phyloP scores from a whole-genome alignment of 2,329 filamentous ascomycete genomes.

The Colletotrichum australisinense region DNA sequence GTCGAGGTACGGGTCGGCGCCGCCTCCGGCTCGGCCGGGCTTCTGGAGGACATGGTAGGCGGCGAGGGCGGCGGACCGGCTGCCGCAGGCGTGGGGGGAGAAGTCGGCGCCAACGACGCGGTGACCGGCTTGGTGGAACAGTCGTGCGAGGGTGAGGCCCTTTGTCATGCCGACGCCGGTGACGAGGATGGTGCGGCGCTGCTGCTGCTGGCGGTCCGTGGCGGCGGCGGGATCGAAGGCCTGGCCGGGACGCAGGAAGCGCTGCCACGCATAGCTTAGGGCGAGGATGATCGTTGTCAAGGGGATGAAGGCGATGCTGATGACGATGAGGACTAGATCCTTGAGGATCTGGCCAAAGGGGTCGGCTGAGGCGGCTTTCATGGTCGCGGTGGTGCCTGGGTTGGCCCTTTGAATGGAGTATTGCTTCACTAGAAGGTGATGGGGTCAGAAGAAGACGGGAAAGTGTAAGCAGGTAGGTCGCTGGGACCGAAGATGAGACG shows the following conservation, averaged over 20 bases:
- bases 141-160: slow-evolving; percentile 73
- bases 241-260: slow-evolving; percentile 3
- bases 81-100: slow-evolving; percentile 61
- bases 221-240: neutral
- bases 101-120: slow-evolving; percentile 80
- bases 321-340: slow-evolving; percentile 28
- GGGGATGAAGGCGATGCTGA: slow-evolving; percentile 26
- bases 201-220: neutral
- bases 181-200: slow-evolving; percentile 64
- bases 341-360: slow-evolving; percentile 27
- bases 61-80: slow-evolving; percentile 67
- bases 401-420: neutral
- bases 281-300: slow-evolving; percentile 20
- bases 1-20: slow-evolving; percentile 63
- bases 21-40: slow-evolving; percentile 32
- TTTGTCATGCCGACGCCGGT: slow-evolving; percentile 81
- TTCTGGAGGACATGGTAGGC: slow-evolving; percentile 62
- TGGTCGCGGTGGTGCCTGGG: neutral
- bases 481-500: slow-evolving; percentile 30
- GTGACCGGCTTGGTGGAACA: slow-evolving; percentile 73
- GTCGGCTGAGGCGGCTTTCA: slow-evolving; percentile 18
- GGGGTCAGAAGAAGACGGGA: neutral
- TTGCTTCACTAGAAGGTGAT: neutral
- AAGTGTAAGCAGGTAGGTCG: neutral
- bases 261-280: slow-evolving; percentile 14